Conservation (phyloP, 2,329 filamentous ascomycete species). For the Drechslerella dactyloides region DNA sequence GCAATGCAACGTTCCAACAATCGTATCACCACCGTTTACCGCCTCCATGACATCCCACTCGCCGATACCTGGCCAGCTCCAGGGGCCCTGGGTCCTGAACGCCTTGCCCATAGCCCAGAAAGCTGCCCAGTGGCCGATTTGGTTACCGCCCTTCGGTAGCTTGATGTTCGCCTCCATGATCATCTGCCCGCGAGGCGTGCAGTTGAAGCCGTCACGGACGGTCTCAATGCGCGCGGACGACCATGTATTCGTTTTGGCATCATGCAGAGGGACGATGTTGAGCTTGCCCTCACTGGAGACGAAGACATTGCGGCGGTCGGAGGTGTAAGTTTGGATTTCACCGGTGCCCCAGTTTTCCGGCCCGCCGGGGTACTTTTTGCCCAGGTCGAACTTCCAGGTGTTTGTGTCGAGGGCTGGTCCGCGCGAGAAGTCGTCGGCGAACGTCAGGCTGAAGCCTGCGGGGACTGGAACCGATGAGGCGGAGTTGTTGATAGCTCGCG, state of each 20-base stretch:
- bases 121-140: slow-evolving; percentile 59
- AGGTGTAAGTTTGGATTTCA: slow-evolving; percentile 62
- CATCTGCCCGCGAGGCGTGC: slow-evolving; percentile 57
- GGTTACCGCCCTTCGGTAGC: slow-evolving; percentile 52
- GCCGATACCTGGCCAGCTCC: slow-evolving; percentile 60
- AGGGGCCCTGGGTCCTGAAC: slow-evolving; percentile 58
- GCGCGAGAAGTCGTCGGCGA: slow-evolving; percentile 51
- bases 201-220: slow-evolving; percentile 56
- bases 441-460: slow-evolving; percentile 27
- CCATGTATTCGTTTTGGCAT: slow-evolving; percentile 42
- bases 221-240: slow-evolving; percentile 28
- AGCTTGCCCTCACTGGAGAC: slow-evolving; percentile 58
- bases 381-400: slow-evolving; percentile 61
- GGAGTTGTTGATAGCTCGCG: neutral
- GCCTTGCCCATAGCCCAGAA: slow-evolving; percentile 61
- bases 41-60: slow-evolving; percentile 62
- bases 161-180: slow-evolving; percentile 59
- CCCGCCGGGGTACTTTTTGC: slow-evolving; percentile 61
- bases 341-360: slow-evolving; percentile 62
- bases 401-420: slow-evolving; percentile 56
- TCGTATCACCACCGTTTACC: slow-evolving; percentile 58
- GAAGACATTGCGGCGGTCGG: slow-evolving; percentile 58
- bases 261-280: slow-evolving; percentile 57
- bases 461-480: slow-evolving; percentile 7
- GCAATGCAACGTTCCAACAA: slow-evolving; percentile 60